phyloP scores from a whole-genome alignment of 192 early-diverging fungal genomes.

The Coemansia sp. region DNA sequence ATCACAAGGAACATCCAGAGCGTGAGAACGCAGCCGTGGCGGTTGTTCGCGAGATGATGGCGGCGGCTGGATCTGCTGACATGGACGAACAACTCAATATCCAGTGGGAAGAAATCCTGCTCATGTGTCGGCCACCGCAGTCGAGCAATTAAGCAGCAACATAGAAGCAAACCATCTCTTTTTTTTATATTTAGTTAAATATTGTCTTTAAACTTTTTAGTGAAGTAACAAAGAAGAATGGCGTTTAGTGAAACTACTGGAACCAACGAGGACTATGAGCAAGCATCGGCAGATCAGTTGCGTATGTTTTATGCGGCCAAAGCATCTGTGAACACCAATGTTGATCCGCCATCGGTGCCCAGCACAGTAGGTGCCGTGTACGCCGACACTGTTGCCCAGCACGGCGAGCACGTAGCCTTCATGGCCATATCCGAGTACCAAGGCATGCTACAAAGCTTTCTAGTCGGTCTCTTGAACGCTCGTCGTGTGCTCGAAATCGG shows the following conservation, averaged over 20 bases:
- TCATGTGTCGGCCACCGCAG: slow-evolving; percentile 30
- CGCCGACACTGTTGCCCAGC: slow-evolving; percentile 9
- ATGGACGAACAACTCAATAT: slow-evolving; percentile 32
- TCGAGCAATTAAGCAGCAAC: not conserved
- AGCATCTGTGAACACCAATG: slow-evolving; percentile 33
- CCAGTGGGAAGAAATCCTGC: slow-evolving; percentile 37
- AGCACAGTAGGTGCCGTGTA: slow-evolving; percentile 16
- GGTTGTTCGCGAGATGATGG: slow-evolving; percentile 36
- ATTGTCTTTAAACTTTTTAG: too few species aligned
- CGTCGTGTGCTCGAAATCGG: slow-evolving; percentile 67
- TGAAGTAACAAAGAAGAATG: not conserved
- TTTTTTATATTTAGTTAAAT: too few species aligned
- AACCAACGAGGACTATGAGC: not conserved
- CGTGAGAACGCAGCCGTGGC: slow-evolving; percentile 12
- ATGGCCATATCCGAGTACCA: slow-evolving; percentile 57
- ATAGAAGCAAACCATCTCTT: too few species aligned
- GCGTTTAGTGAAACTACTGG: not conserved
- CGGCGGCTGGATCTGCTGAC: slow-evolving; percentile 21
- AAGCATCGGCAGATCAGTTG: slow-evolving; percentile 15
- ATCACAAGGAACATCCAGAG: slow-evolving; percentile 26
- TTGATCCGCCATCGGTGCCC: slow-evolving; percentile 23
- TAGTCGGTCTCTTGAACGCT: slow-evolving; percentile 57
- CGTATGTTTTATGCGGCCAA: slow-evolving; percentile 26
- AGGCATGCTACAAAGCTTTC: slow-evolving; percentile 55
- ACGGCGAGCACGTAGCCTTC: slow-evolving; percentile 12